phyloP scores from a whole-genome alignment of 352 stramenopile genomes.

The Globisporangium apiculatum region DNA sequence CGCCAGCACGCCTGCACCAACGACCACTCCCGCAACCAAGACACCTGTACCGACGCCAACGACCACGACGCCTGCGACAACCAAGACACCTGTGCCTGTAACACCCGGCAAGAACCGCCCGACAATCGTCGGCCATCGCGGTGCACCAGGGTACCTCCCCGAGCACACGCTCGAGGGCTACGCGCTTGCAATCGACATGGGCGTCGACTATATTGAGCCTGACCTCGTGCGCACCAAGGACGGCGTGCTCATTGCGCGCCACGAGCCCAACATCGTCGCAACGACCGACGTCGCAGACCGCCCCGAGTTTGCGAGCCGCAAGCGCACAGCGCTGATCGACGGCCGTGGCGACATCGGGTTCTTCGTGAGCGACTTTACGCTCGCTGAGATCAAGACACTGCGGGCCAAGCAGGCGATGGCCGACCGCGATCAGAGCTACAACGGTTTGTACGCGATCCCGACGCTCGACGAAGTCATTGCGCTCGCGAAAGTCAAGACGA shows the following conservation, averaged over 20 bases:
- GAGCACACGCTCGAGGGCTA: slow-evolving; percentile 89
- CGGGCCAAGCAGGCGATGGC: slow-evolving; percentile 68
- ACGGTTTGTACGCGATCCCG: slow-evolving; percentile 80
- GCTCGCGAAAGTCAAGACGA: slow-evolving; percentile 61
- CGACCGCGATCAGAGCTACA: slow-evolving; percentile 72
- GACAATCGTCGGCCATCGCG: slow-evolving; percentile 77
- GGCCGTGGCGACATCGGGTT: slow-evolving; percentile 60
- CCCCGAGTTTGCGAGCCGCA: slow-evolving; percentile 62
- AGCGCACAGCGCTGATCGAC: slow-evolving; percentile 50
- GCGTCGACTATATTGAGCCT: slow-evolving; percentile 90
- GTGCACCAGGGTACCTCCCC: slow-evolving; percentile 83
- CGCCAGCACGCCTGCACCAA: not conserved
- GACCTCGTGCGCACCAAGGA: slow-evolving; percentile 88
- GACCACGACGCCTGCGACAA: not conserved
- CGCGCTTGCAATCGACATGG: slow-evolving; percentile 82
- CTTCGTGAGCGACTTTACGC: slow-evolving; percentile 90
- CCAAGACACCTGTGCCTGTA: too few species aligned
- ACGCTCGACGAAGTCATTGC: slow-evolving; percentile 87
- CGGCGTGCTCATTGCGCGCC: slow-evolving; percentile 73
- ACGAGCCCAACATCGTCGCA: slow-evolving; percentile 85
- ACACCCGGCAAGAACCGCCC: slow-evolving; percentile 28
- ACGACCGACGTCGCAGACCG: slow-evolving; percentile 85
- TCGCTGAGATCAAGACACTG: slow-evolving; percentile 86
- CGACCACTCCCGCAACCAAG: not conserved
- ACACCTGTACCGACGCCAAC: not conserved